Base-by-base conservation (phyloP, 352 stramenopile genomes). In the Phytopythium chamaehyphon region DNA sequence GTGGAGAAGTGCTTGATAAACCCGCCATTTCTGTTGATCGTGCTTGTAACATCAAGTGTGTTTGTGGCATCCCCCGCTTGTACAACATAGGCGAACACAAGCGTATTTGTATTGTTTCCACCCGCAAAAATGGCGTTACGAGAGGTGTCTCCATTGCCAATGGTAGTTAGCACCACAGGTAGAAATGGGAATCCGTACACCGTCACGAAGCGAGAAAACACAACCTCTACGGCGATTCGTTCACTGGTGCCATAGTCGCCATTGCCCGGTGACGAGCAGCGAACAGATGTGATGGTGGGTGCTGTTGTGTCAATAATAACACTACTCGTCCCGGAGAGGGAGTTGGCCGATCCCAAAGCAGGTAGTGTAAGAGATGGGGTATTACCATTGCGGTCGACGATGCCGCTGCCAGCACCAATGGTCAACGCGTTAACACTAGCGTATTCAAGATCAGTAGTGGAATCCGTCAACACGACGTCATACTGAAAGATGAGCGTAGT, bases 1-100 rank as follows among this genome's bases (percentile, higher is more conserved):
- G 79, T 84, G 2, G 76, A 88, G 22, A 73, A 76, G 44, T 83
- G 77, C 47, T 90, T 89, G 37, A 94, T 79, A 36, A 76, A 86
- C 12, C 71, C 78, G 38, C 70, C 78, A 19, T 86, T 86, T 5
- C 77, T 46, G 16, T 85, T 74, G 18, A 94, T 70, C 15, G 51
- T 71, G 1, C 69, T 56, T 16, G 63, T 80, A 40, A 80, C 76
- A 47, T 87, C 80, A 42, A 93, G 55, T 1, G 42, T 62, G 2
- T 57, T 64, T 5, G 74, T 64, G 1, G 67, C 53, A 26, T 92
- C 82, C 16, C 79, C 82, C 18, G 33, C 62, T 40, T 88, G 67
- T 2, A 93, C 80, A 3, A 74, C 62, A 53, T 92, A 94, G 14
- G 76, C 37, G 55, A 94, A 94, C 8, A 79, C 47, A 3, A 94